phyloP scores from a whole-genome alignment of 306 rosid species.

The Cicer pinnatifidum region DNA sequence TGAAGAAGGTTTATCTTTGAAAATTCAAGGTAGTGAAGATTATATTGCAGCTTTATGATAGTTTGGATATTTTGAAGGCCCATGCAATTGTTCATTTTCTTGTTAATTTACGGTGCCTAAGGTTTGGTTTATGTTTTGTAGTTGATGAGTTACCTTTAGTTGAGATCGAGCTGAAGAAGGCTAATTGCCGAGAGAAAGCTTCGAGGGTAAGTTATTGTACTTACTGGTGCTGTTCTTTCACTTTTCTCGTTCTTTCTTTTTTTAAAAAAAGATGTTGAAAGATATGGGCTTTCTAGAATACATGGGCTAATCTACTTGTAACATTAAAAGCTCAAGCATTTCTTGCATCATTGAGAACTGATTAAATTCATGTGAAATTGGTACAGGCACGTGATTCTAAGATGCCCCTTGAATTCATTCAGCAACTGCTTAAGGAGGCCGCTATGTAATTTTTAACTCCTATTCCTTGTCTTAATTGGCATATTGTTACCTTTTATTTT shows the following conservation, averaged over 20 bases:
- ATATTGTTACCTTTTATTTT: neutral
- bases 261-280: constrained; percentile 2
- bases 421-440: constrained; percentile 72
- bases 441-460: constrained; percentile 49
- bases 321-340: constrained; percentile 31
- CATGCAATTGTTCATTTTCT: constrained; percentile 37
- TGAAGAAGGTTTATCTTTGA: constrained; percentile 75
- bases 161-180: constrained; percentile 85
- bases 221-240: constrained; percentile 16
- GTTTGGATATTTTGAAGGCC: constrained; percentile 26
- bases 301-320: constrained; percentile 25
- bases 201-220: constrained; percentile 53
- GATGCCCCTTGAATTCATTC: constrained; percentile 69
- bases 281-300: constrained; percentile 20
- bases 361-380: constrained; percentile 44
- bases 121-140: constrained; percentile 54
- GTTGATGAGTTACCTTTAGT: constrained; percentile 82
- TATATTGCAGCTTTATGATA: constrained; percentile 30
- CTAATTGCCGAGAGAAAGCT: constrained; percentile 76
- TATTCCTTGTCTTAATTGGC: constrained; percentile 38
- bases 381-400: constrained; percentile 64
- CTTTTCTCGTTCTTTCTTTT: neutral
- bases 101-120: constrained; percentile 41
- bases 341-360: constrained; percentile 39
- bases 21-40: constrained; percentile 69